Percentiles rank a stretch among this genome's conserved stretches.
Conservation (phyloP, 2,329 filamentous ascomycete genomes). For the Cladosporium oxysporum region DNA sequence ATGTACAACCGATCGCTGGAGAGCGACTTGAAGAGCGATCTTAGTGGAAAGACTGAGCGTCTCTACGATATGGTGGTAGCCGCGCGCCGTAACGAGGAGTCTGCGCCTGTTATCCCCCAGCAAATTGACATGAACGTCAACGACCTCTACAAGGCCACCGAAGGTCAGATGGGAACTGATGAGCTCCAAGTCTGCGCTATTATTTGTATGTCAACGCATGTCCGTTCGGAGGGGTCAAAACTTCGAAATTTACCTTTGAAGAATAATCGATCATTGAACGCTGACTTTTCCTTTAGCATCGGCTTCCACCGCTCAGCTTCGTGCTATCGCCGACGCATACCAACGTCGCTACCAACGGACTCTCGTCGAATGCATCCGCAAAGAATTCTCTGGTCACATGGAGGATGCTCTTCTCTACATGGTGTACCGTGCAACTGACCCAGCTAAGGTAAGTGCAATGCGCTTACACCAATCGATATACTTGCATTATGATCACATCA, state of each 20-base stretch:
- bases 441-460: conserved; percentile 52
- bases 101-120: conserved; percentile 69
- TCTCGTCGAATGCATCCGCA: conserved; percentile 73
- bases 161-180: conserved; percentile 66
- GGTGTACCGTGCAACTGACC: conserved; percentile 74
- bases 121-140: conserved; percentile 74
- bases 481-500: neutral
- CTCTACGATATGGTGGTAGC: conserved; percentile 82
- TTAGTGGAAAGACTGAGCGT: conserved; percentile 81
- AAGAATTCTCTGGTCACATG: conserved; percentile 92
- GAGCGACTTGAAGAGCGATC: conserved; percentile 70
- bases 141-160: conserved; percentile 75
- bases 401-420: conserved; percentile 78
- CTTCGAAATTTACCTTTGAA: neutral
- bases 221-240: no score
- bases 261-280: neutral
- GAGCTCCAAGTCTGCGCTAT: conserved; percentile 77
- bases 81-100: conserved; percentile 75
- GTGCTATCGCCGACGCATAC: conserved; percentile 77
- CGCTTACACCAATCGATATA: neutral
- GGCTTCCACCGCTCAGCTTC: conserved; percentile 78
- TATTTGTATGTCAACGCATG: conserved; percentile 47
- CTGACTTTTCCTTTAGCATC: conserved; percentile 41
- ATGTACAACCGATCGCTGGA: conserved; percentile 69
- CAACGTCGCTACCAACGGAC: conserved; percentile 68